These are phyloP conservation scores for Arthrobotrys entomopaga DNA, from an alignment of 2,329 filamentous ascomycete species.

Conservation along the genomic window DNA sequence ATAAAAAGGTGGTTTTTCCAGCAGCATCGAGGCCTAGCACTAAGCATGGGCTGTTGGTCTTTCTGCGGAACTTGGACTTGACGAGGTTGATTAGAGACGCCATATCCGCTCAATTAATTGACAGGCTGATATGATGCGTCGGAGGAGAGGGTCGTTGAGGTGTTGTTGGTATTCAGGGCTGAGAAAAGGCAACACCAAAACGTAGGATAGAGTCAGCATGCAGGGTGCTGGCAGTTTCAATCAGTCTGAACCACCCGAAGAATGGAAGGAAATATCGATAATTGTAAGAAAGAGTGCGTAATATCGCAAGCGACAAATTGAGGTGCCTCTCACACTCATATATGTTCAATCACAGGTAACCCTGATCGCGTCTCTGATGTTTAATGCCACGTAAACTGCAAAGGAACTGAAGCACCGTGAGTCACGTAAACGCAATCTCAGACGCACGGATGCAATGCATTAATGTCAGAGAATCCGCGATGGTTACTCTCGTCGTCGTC, in stretches of 20 bases:
- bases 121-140: background rate
- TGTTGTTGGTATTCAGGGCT: too few species aligned
- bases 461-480: background rate
- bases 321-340: too few species aligned
- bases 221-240: too few species aligned
- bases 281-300: too few species aligned
- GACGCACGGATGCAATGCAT: conserved; percentile 12
- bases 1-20: conserved; percentile 56
- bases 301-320: too few species aligned
- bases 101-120: conserved; percentile 13
- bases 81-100: conserved; percentile 33
- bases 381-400: conserved; percentile 30
- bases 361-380: too few species aligned
- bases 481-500: background rate
- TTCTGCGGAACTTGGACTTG: conserved; percentile 9
- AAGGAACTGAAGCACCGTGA: conserved; percentile 22
- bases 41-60: conserved; percentile 31
- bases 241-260: too few species aligned
- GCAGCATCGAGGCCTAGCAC: conserved; percentile 47
- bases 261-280: too few species aligned
- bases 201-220: too few species aligned
- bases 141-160: background rate
- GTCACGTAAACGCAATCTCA: conserved; percentile 38
- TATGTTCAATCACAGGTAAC: too few species aligned
- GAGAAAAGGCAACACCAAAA: too few species aligned